Percentiles rank a stretch among this genome's conserved stretches.
Conservation (phyloP, 2,329 filamentous ascomycete species). For the Diaporthe australafricana region DNA sequence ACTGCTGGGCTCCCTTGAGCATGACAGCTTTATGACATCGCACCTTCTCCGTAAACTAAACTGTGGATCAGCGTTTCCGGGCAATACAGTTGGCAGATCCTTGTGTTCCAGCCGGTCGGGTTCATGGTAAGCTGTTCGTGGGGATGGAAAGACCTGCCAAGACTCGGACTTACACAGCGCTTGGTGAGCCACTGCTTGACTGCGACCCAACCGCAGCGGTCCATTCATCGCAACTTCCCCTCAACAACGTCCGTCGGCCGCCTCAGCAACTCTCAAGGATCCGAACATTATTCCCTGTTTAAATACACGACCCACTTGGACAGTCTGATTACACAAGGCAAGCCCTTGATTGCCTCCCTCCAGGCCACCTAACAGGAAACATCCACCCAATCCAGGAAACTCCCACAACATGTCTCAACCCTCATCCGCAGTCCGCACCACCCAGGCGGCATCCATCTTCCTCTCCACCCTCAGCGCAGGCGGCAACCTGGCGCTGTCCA, state of each 20-base stretch:
- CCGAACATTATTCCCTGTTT: not conserved
- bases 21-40: too few relatives aligned
- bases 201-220: not conserved
- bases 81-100: not conserved
- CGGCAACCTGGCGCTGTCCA: slow-evolving; percentile 52
- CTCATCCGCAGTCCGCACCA: slow-evolving; percentile 50
- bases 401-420: not conserved
- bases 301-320: too few relatives aligned
- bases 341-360: not conserved
- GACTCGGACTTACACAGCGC: not conserved
- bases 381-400: not conserved
- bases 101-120: not conserved
- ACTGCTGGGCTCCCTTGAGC: not conserved
- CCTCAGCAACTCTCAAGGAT: not conserved
- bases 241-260: not conserved
- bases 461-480: slow-evolving; percentile 58
- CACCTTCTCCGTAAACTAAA: not conserved
- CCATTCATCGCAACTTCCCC: slow-evolving; percentile 17
- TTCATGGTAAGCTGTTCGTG: not conserved
- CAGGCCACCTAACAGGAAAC: not conserved
- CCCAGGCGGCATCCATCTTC: slow-evolving; percentile 64
- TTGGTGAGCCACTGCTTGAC: not conserved
- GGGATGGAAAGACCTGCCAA: not conserved
- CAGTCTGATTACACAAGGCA: not conserved
- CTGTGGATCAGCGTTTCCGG: not conserved